Conservation (phyloP, 257 asterid species). For the Verbascum thapsus region DNA sequence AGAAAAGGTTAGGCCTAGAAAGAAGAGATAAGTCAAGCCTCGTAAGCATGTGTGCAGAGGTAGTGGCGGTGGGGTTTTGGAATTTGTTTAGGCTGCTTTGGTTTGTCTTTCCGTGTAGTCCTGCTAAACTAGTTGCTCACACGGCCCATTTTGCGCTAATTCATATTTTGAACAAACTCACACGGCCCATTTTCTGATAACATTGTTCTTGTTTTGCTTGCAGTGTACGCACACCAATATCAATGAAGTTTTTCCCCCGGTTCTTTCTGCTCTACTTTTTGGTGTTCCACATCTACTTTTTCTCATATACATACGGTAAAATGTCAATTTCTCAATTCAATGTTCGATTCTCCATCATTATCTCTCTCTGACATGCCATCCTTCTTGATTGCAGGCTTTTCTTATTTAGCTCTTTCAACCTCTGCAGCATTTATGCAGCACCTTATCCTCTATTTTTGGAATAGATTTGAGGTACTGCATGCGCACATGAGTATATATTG, state of each 20-base stretch:
- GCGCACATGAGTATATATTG: too few relatives aligned
- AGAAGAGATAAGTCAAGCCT: neutral
- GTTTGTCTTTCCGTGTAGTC: constrained; percentile 1
- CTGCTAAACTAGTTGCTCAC: constrained; percentile 7
- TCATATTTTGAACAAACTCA: neutral
- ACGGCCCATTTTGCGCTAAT: constrained; percentile 9
- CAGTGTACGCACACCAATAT: constrained; percentile 99
- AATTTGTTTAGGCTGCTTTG: neutral
- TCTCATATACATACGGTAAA: constrained; percentile 91
- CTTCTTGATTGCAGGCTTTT: constrained; percentile 66
- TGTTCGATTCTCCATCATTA: constrained; percentile 19
- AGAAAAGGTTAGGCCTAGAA: neutral
- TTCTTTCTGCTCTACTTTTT: constrained; percentile 95
- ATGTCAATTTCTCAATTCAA: constrained; percentile 23
- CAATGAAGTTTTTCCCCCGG: constrained; percentile 99
- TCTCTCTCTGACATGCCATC: constrained; percentile 32
- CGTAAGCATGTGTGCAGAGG: too few relatives aligned
- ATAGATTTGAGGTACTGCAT: constrained; percentile 92
- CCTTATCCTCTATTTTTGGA: constrained; percentile 95
- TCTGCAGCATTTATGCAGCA: constrained; percentile 98
- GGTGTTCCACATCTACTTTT: constrained; percentile 94
- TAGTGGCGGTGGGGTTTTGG: too few relatives aligned
- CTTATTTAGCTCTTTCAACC: constrained; percentile 95
- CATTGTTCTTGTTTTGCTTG: constrained; percentile 46
- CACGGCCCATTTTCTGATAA: constrained; percentile 32